Evolutionary conservation across 805 yeast genomes (phyloP), one percentile per base, ranked within the genome.

Genomic region (Cyberlindnera euphorbiiphila): DNA sequence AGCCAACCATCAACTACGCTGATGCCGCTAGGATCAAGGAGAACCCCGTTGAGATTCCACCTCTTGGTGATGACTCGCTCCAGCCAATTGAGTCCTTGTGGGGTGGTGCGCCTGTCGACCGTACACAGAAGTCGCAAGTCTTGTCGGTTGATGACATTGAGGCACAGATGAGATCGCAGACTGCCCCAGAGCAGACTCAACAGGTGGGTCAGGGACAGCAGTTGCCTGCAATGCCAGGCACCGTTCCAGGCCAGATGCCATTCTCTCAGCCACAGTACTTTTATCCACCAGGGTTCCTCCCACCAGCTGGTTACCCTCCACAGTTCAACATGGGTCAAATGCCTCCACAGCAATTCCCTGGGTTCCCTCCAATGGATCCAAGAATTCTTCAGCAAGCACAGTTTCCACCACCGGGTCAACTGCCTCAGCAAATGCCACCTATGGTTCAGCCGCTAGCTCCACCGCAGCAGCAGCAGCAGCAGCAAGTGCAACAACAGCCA

Each of bases 121-220:
- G 10, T 45, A 20, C 46, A 23, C 46, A 27, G 37, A 71, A 50
- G 29, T 9, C 32, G 5, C 24, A 31, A 24, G 25, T 70, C 81
- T 16, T 84, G 49, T 82, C 95, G 9, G 67, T 86, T 57, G 91
- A 84, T 57, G 94, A 88, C 51, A 74, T 88, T 47, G 96, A 88
- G 62, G 86, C 95, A 8, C 86, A 78, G 37, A 31, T 45, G 34
- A 30, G 24, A 12, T 22, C 19, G 17, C 10, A 17, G 11, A 17
- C 24, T 11, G 46, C 23, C 42, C 52, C 40, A 45, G 55, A 41
- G 33, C 15, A 24, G 5, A 25, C 33, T 22, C 25, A 25, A 14
- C 7, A 12, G 12, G 25, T 6, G 15, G 32, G 32, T 14, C 32
- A 29, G 22, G n/a, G n/a, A n/a, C 54, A 46, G 18, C 47, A 54